These are phyloP conservation scores for Leishmania major DNA, from an alignment of 208 protist genomes.

Conservation along the genomic window DNA sequence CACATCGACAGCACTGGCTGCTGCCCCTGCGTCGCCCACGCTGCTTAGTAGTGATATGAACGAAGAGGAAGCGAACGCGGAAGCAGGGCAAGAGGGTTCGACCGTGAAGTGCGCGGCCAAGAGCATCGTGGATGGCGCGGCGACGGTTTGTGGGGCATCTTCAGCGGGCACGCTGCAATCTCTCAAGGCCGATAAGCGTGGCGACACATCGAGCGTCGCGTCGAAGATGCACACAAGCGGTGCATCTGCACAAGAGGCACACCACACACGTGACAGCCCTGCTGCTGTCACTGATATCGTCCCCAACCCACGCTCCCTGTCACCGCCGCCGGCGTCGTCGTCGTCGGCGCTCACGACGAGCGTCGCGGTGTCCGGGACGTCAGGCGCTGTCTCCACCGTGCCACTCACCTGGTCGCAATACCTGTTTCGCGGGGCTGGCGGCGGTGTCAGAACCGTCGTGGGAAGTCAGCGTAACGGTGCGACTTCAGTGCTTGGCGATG, in stretches of 20 bases:
- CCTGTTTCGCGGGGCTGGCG: conserved; percentile 6
- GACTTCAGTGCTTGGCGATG: background rate
- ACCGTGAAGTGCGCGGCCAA: background rate
- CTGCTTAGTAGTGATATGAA: background rate
- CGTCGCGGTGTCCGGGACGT: background rate
- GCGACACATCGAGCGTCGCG: background rate
- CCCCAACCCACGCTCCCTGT: background rate
- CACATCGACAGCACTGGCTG: background rate
- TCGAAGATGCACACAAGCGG: background rate
- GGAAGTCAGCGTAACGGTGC: background rate
- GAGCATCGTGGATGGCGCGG: background rate
- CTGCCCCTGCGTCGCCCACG: background rate
- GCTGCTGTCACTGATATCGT: background rate
- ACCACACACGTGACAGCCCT: background rate
- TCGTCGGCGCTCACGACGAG: background rate
- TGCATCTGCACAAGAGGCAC: background rate
- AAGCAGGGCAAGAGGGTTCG: background rate
- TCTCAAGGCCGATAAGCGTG: background rate
- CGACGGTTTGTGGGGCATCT: background rate
- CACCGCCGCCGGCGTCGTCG: background rate
- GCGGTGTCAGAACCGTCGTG: background rate
- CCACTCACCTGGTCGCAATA: conserved; percentile 32
- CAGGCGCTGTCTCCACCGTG: background rate
- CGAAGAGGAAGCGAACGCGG: conserved; percentile 1
- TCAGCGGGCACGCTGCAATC: background rate